Evolutionary conservation across 1,139 yeast species (phyloP).

Genomic region (Zygosaccharomyces sapae): DNA sequence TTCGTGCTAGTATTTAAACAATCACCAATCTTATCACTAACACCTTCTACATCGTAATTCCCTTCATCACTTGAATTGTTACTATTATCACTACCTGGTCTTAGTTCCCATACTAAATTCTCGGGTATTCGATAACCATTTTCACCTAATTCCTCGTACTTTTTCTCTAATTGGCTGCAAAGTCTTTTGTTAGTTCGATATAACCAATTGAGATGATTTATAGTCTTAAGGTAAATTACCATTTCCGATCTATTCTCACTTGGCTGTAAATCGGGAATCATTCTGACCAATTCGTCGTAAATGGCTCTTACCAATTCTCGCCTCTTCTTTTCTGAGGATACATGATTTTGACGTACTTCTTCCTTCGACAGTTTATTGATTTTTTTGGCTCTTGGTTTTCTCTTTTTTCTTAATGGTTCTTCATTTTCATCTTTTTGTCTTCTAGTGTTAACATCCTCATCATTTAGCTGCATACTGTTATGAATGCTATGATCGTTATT

Average conservation of each 20-base stretch:
- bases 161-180: conserved; percentile 19
- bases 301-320: conserved; percentile 41
- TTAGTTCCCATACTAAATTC: conserved; percentile 19
- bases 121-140: conserved; percentile 8
- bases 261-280: conserved; percentile 39
- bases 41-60: background rate
- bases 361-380: conserved; percentile 34
- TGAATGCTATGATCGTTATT: background rate
- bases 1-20: background rate
- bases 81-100: conserved; percentile 1
- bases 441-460: background rate
- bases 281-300: conserved; percentile 40
- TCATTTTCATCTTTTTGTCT: background rate
- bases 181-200: conserved; percentile 28
- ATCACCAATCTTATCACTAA: background rate
- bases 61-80: background rate
- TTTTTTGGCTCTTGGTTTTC: conserved; percentile 23
- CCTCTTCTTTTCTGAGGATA: conserved; percentile 41
- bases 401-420: conserved; percentile 14
- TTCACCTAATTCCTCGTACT: conserved; percentile 8
- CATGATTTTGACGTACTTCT: conserved; percentile 42
- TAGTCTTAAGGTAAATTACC: conserved; percentile 35
- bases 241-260: conserved; percentile 41
- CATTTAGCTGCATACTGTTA: background rate
- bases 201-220: conserved; percentile 32